Evolutionary conservation across 2,329 filamentous ascomycete species (phyloP), one percentile per base, ranked within the genome.

Genomic region (Periglandula ipomoeae): DNA sequence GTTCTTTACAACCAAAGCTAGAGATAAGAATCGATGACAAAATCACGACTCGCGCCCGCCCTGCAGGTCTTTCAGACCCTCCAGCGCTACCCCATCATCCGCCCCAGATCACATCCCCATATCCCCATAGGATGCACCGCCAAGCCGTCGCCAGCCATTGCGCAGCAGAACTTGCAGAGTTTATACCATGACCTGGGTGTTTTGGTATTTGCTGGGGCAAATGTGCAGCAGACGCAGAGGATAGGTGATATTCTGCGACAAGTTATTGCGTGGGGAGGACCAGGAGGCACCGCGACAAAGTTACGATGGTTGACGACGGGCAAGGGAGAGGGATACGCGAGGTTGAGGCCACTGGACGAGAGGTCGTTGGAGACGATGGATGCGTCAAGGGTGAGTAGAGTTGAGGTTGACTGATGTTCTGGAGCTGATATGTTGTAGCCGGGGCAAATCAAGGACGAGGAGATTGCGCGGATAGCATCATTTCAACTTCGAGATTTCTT

Each of bases 171-270:
- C 41, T 34, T 56, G 11, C 48, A 48, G 19, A 53, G 55, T 26
- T 15, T 65, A 3, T 65, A 65, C 44, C 54, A 63, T 19, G 64
- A 66, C 42, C 54, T 65, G 0, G 65, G 65, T 3, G 57, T 64
- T 2, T 37, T 66, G 17, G 57, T 59, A 11, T 67, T 57, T 46
- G 58, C 58, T 5, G 64, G 64, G 1, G 55, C 58, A 5, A 50
- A 50, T 7, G 45, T 50, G 2, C 3, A 8, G 13, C 58, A 65
- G 48, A 53, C 57, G 1, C 4, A 19, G 10, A 22, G 44, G 6
- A 59, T 67, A 4, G 59, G 53, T 6, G 39, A 52, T 9, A 34
- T 66, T 0, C 40, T 67, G 9, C 13, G 34, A 9, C 35, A 44
- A 24, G 32, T 54, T 0, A 40, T 55, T 5, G n/a, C 46, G 6